These are phyloP conservation scores for Rhodotorula sp. DNA, from an alignment of 1,284 basidiomycete species.

Conservation along the genomic window DNA sequence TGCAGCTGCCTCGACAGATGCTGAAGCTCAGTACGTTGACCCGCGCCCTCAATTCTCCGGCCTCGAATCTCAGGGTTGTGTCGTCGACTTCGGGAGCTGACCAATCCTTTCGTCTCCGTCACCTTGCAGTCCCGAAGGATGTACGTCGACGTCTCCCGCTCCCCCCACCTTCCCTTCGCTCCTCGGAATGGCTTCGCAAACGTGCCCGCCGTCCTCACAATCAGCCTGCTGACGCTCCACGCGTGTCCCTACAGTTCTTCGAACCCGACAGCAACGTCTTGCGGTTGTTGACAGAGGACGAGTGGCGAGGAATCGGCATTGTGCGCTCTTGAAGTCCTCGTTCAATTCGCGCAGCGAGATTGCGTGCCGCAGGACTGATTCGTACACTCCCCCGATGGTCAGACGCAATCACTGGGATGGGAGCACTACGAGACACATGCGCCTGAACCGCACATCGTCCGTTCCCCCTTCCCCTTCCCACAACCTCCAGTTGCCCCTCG, in stretches of 20 bases:
- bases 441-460: conserved; percentile 36
- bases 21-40: conserved; percentile 33
- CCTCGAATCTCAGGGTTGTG: not conserved
- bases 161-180: not conserved
- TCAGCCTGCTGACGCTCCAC: not conserved
- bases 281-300: conserved; percentile 35
- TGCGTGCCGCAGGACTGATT: too few species aligned
- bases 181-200: not conserved
- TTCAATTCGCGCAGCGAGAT: not conserved
- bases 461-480: not conserved
- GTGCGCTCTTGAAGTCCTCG: not conserved
- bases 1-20: conserved; percentile 30
- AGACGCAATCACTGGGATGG: conserved; percentile 39
- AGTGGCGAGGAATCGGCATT: conserved; percentile 39
- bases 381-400: not conserved
- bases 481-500: too few species aligned
- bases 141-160: conserved; percentile 5
- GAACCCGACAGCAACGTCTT: conserved; percentile 30
- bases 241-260: conserved; percentile 24
- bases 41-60: too few species aligned
- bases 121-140: conserved; percentile 27
- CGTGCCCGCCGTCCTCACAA: too few species aligned
- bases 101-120: not conserved
- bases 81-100: not conserved
- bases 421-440: conserved; percentile 27